Evolutionary conservation across 345 rosid genomes (phyloP).

Genomic region (Linum usitatissimum): DNA sequence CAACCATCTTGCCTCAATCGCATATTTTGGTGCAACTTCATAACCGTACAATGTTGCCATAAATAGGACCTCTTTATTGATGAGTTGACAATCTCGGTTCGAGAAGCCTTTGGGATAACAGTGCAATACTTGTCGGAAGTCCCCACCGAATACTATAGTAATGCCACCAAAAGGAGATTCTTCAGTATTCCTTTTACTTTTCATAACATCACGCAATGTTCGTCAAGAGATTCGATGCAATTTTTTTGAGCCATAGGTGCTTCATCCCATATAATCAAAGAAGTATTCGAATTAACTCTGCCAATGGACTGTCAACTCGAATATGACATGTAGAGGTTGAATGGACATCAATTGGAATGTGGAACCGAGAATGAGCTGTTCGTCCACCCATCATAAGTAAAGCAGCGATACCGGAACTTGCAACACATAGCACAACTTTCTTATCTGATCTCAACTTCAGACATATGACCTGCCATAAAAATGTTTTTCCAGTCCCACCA

Average conservation of each 20-base stretch:
- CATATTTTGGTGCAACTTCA: background rate
- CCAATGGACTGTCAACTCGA: background rate
- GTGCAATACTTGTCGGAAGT: background rate
- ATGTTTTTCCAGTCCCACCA: background rate
- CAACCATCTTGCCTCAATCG: background rate
- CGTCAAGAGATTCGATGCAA: background rate
- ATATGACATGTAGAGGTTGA: background rate
- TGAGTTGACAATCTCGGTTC: background rate
- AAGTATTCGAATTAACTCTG: background rate
- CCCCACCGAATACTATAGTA: background rate
- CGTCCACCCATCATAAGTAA: background rate
- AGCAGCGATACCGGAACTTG: background rate
- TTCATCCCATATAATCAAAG: slow-evolving; percentile 14
- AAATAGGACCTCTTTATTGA: background rate
- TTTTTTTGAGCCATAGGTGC: slow-evolving; percentile 1
- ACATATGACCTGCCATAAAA: background rate
- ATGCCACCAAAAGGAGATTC: background rate
- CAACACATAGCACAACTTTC: background rate
- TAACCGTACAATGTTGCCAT: background rate
- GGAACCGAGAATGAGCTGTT: background rate
- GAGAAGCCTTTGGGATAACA: background rate
- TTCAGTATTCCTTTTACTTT: background rate
- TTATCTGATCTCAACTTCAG: background rate
- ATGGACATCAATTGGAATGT: background rate
- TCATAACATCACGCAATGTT: background rate